Base-by-base conservation (phyloP, 768 basidiomycete genomes). In the Lactarius hatsudake region DNA sequence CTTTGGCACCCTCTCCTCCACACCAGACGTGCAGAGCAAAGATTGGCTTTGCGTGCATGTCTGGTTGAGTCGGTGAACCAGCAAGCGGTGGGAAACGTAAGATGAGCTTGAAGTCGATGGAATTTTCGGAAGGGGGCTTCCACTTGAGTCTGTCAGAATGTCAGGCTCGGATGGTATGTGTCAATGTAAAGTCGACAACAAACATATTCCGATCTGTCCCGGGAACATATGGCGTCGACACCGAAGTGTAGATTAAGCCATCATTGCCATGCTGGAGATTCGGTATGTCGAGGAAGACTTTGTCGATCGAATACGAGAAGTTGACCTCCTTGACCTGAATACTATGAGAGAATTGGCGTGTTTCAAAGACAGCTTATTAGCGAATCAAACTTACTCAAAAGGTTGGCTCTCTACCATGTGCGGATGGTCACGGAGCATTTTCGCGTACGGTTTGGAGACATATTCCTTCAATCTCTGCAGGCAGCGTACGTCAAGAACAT, bases 81-180 rank as follows among this genome's bases (percentile, higher is more conserved):
- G 75, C 74, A 4, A 78, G 76, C 1, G 94, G 86, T 0, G 96
- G 95, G 76, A 98, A 99, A 38, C 94, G 89, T n/a, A 99, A 80
- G 59, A 95, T 85, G 34, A 98, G 88, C 76, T 94, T 94, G 82
- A 99, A 98, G 77, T 99, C 97, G 72, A 98, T 90, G 1, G 95
- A 96, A 75, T 99, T 99, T 75, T 98, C 96, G 2, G 90, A 92
- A 0, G 97, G 95, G 1, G 96, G 95, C 77, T 99, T 99, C 97
- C 97, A 99, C 78, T 99, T 99, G 74, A 99, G 77, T 69, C 96
- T 98, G 72, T 34, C 26, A n/a, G 71, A 32, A 61, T 40, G 20
- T 30, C 13, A 63, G 13, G 32, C 10, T 23, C 38, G 18, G 30
- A 20, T 5, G 9, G 34, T 2, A 10, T n/a, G 20, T 38, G 53